phyloP scores from a whole-genome alignment of 2,329 filamentous ascomycete genomes.

The Catunica adiposa region DNA sequence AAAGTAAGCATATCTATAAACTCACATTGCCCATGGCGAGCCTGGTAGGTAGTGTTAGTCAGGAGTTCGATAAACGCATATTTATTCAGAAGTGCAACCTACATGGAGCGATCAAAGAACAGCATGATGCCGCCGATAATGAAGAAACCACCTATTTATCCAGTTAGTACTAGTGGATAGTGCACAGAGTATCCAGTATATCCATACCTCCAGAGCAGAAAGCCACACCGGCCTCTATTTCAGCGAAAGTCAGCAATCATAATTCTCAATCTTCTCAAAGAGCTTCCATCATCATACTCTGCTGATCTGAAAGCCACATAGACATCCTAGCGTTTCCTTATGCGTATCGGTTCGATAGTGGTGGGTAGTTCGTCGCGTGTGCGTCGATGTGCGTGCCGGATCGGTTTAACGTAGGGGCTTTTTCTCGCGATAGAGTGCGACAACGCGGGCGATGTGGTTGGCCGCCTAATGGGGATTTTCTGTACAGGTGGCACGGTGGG shows the following conservation, averaged over 20 bases:
- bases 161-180: background rate
- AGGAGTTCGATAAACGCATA: background rate
- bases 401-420: background rate
- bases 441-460: background rate
- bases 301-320: constrained; percentile 91
- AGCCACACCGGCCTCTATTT: constrained; percentile 78
- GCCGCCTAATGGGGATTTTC: background rate
- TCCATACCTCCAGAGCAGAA: constrained; percentile 89
- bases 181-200: background rate
- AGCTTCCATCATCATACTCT: constrained; percentile 43
- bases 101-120: constrained; percentile 97
- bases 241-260: background rate
- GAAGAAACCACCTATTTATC: constrained; percentile 66
- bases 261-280: background rate
- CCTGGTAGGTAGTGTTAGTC: constrained; percentile 30
- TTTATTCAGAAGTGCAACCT: constrained; percentile 22
- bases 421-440: background rate
- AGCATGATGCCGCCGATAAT: constrained; percentile 84
- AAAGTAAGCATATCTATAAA: constrained; percentile 13
- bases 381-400: background rate
- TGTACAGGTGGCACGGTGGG: background rate
- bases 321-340: constrained; percentile 47
- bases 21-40: constrained; percentile 92
- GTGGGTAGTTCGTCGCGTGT: background rate
- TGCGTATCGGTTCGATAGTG: background rate